Percentiles rank a stretch among this genome's conserved stretches.
These are phyloP conservation scores for Mycena epipterygia DNA, from an alignment of 768 basidiomycete genomes.

Conservation along the genomic window DNA sequence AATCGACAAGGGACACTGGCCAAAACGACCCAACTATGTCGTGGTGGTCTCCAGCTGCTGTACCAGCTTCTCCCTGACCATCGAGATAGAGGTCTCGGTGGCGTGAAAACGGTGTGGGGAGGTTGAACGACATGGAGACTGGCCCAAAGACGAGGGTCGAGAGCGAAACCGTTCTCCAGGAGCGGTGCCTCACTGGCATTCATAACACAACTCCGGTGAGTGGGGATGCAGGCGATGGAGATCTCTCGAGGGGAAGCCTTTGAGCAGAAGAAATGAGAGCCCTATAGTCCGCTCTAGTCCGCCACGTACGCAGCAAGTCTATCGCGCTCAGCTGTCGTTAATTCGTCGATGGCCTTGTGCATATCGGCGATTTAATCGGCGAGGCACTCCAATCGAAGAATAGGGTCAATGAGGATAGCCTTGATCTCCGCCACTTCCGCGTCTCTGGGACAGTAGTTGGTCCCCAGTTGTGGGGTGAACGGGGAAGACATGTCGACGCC, in stretches of 20 bases:
- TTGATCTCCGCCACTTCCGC: not conserved
- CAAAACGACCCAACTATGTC: not conserved
- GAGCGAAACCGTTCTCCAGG: slow-evolving; percentile 41
- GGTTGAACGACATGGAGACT: not conserved
- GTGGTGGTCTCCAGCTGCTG: not conserved
- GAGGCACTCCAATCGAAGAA: not conserved
- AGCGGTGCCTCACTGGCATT: slow-evolving; percentile 36
- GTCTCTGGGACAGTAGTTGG: not conserved
- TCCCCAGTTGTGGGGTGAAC: not conserved
- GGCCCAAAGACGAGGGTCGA: slow-evolving; percentile 45
- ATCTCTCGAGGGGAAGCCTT: slow-evolving; percentile 6
- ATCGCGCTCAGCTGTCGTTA: not conserved
- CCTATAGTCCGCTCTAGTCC: not conserved
- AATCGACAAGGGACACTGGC: not conserved
- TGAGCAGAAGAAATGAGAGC: not conserved
- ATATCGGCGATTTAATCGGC: not conserved
- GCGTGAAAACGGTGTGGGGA: not conserved
- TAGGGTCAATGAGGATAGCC: not conserved
- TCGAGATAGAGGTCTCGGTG: no score
- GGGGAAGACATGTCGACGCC: not conserved
- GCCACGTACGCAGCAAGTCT: not conserved
- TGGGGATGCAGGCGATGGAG: slow-evolving; percentile 26
- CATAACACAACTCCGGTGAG: slow-evolving; percentile 19
- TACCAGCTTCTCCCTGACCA: not conserved
- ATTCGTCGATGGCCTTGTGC: not conserved